Conservation (phyloP, 805 yeast genomes). For the Yarrowia osloensis region DNA sequence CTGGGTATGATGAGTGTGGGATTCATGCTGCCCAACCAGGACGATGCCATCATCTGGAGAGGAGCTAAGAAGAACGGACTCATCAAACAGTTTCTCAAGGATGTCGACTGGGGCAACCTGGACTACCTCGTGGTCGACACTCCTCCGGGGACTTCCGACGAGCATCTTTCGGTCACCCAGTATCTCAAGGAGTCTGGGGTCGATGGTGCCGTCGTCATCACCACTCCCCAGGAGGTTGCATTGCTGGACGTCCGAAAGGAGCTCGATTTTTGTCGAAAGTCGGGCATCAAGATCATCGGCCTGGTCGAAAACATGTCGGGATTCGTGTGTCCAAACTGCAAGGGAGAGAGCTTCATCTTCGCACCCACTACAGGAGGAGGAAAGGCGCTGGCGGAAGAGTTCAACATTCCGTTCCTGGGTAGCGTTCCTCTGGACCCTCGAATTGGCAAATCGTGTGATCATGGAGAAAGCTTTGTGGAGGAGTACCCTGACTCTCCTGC, state of each 20-base stretch:
- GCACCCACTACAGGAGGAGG: slow-evolving; percentile 99
- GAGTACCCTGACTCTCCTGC: slow-evolving; percentile 91
- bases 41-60: slow-evolving; percentile 95
- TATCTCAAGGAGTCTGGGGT: slow-evolving; percentile 87
- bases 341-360: slow-evolving; percentile 86
- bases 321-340: slow-evolving; percentile 93
- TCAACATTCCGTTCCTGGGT: slow-evolving; percentile 78
- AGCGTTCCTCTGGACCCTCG: slow-evolving; percentile 95
- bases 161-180: slow-evolving; percentile 85
- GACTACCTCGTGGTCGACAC: slow-evolving; percentile 92
- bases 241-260: slow-evolving; percentile 93
- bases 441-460: slow-evolving; percentile 84
- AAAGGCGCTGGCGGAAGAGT: slow-evolving; percentile 73
- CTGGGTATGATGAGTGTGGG: slow-evolving; percentile 94
- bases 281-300: slow-evolving; percentile 82
- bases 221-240: slow-evolving; percentile 98
- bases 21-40: slow-evolving; percentile 89
- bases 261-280: slow-evolving; percentile 90
- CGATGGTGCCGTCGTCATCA: slow-evolving; percentile 92
- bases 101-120: slow-evolving; percentile 85
- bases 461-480: slow-evolving; percentile 78
- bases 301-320: slow-evolving; percentile 98
- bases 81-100: slow-evolving; percentile 89
- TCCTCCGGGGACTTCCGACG: slow-evolving; percentile 99
- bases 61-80: slow-evolving; percentile 94